These are phyloP conservation scores for Candida orba DNA, from an alignment of 805 yeast species.

Conservation along the genomic window DNA sequence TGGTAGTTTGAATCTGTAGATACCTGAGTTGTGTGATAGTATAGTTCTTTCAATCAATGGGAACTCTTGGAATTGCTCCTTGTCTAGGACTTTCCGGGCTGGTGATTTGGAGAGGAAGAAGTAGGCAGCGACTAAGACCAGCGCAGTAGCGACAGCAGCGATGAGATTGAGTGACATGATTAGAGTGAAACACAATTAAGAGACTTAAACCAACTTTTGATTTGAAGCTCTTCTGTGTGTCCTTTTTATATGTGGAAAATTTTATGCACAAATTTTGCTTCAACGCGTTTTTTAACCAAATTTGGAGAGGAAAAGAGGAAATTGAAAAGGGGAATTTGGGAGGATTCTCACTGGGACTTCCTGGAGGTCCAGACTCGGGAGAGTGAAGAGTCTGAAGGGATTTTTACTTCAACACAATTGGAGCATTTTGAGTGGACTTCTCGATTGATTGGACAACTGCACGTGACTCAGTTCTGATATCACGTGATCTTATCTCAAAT, in stretches of 20 bases:
- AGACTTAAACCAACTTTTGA: too few relatives aligned
- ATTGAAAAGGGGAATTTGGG: too few relatives aligned
- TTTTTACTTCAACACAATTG: background rate
- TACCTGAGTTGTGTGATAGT: conserved; percentile 72
- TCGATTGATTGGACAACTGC: background rate
- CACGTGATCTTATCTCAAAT: conserved; percentile 7
- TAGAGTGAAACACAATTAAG: background rate
- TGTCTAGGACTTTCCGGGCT: conserved; percentile 41
- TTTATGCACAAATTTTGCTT: too few relatives aligned
- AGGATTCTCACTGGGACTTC: too few relatives aligned
- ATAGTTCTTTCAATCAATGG: conserved; percentile 72
- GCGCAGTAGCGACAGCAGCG: conserved; percentile 9
- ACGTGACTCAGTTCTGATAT: background rate
- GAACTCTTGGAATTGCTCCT: conserved; percentile 66
- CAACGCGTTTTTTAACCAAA: too few relatives aligned
- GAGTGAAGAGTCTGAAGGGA: too few relatives aligned
- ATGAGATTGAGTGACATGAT: conserved; percentile 2
- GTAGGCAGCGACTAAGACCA: conserved; percentile 10
- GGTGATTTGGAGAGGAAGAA: conserved; percentile 4
- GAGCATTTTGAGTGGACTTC: background rate
- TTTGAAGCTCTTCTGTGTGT: too few relatives aligned
- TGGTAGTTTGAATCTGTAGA: conserved; percentile 81
- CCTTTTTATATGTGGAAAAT: too few relatives aligned
- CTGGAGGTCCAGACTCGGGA: too few relatives aligned
- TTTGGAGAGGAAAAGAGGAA: too few relatives aligned